Base-by-base conservation (phyloP, 768 basidiomycete genomes). In the Suillus spraguei region DNA sequence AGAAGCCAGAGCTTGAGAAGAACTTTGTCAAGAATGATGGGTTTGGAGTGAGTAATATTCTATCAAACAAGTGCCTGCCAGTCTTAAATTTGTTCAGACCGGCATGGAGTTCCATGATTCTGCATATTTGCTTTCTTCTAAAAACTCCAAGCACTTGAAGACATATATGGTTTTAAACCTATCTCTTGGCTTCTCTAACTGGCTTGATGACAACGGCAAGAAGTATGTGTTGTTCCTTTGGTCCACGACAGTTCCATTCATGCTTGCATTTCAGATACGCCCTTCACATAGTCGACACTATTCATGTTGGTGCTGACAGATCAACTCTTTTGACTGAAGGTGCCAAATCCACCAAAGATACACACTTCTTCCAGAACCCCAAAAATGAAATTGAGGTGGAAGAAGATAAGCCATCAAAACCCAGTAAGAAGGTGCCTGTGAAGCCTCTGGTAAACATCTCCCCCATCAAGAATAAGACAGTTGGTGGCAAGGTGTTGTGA, bases 91-190 rank as follows among this genome's bases (percentile, higher is more conserved):
- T 16, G 61, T 28, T 1, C 68, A 98, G 96, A 98, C 89, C 74
- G 97, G 97, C 8, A 86, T 98, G 72, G 97, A 99, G 74, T 98
- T 96, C 78, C 87, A 95, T 47, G 97, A 99, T 72, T 86, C 90
- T 11, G 81, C 87, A 0, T 97, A 95, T 73, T 78, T 95, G 14
- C 79, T 99, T 42, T 90, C 90, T 5, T 66, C 87, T 9, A 99
- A 97, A 79, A 97, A 94, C 69, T 78, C 77, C 8, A 87, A 90
- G 11, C 78, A 77, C 16, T 72, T 98, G 56, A 87, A 85, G 70
- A 79, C 87, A 60, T 88, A 89, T 70, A 97, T 96, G 95, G 83
- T 93, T 33, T 81, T 97, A 73, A 92, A 89, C 71, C 80, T 99
- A 38, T 84, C 85, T 22, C 81, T 98, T 56, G 95, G 95, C 3